phyloP scores from a whole-genome alignment of 352 stramenopile genomes.

The Phytophthora sojae region DNA sequence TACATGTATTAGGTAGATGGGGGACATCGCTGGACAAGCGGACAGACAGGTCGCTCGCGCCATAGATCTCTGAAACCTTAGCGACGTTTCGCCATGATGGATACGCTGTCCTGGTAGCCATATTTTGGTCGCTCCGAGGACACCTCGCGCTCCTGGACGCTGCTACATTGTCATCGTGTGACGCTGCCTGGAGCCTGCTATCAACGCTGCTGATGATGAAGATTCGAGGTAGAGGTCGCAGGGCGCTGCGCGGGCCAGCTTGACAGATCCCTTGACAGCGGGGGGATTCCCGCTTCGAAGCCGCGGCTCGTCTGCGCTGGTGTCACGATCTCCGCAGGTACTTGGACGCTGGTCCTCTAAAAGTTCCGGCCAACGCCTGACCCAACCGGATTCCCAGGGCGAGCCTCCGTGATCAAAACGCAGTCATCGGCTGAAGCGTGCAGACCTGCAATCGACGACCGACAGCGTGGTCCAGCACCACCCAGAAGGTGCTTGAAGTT shows the following conservation, averaged over 20 bases:
- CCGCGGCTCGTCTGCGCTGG: neutral
- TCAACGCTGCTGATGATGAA: neutral
- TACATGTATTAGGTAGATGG: neutral
- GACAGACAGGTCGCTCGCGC: neutral
- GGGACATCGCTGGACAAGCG: neutral
- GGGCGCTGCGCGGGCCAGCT: neutral
- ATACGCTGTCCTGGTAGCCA: neutral
- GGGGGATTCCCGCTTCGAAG: neutral
- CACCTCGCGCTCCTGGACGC: neutral
- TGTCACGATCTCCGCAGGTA: neutral
- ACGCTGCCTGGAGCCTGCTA: neutral
- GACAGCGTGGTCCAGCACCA: neutral
- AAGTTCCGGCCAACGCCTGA: neutral
- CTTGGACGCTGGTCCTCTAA: neutral
- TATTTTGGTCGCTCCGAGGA: neutral
- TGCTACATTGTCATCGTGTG: neutral
- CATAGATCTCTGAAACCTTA: conserved; percentile 4
- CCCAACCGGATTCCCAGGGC: neutral
- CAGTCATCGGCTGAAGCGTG: neutral
- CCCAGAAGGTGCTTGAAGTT: neutral
- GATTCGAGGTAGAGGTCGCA: neutral
- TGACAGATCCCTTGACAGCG: conserved; percentile 2
- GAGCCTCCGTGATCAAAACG: neutral
- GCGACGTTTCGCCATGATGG: neutral
- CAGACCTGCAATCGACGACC: neutral